Evolutionary conservation across 2,329 filamentous ascomycete species (phyloP).

Genomic region (Pseudogymnoascus sp.): DNA sequence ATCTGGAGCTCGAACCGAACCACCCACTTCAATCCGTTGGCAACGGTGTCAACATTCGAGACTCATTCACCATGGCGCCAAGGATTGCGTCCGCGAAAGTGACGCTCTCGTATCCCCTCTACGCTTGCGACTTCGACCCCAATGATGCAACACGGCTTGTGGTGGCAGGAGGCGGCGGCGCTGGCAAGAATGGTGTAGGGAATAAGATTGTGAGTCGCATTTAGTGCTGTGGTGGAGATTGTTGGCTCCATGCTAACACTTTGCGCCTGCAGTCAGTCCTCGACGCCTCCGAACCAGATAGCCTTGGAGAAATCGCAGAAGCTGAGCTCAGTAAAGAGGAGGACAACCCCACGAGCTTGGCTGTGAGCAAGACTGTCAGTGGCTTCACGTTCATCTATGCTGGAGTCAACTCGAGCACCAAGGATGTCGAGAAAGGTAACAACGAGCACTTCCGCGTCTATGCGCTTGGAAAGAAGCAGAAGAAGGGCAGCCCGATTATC

Average conservation of each 20-base stretch:
- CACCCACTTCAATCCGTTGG: not conserved
- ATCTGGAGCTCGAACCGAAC: not conserved
- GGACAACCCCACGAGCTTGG: conserved; percentile 81
- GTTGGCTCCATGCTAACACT: not conserved
- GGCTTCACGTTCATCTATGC: conserved; percentile 56
- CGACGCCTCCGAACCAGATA: conserved; percentile 23
- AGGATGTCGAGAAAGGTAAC: conserved; percentile 62
- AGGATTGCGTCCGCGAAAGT: conserved; percentile 25
- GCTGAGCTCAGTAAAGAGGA: conserved; percentile 74
- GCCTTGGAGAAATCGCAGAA: conserved; percentile 56
- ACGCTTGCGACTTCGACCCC: conserved; percentile 80
- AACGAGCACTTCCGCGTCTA: conserved; percentile 82
- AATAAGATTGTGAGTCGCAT: conserved; percentile 69
- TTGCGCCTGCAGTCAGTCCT: conserved; percentile 24
- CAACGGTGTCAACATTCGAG: not conserved
- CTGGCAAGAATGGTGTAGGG: conserved; percentile 68
- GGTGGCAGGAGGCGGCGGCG: conserved; percentile 81
- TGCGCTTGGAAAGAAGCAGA: conserved; percentile 39
- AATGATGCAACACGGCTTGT: conserved; percentile 66
- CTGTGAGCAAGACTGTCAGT: conserved; percentile 52
- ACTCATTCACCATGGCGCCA: conserved; percentile 22
- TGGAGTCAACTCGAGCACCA: conserved; percentile 74
- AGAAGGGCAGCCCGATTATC: conserved; percentile 31
- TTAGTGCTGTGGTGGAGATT: not conserved
- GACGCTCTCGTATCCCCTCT: conserved; percentile 72